A percentile compares a stretch with the other conserved stretches of the same genome.
Conservation (phyloP, 768 basidiomycete genomes). For the Mycena rebaudengoi region DNA sequence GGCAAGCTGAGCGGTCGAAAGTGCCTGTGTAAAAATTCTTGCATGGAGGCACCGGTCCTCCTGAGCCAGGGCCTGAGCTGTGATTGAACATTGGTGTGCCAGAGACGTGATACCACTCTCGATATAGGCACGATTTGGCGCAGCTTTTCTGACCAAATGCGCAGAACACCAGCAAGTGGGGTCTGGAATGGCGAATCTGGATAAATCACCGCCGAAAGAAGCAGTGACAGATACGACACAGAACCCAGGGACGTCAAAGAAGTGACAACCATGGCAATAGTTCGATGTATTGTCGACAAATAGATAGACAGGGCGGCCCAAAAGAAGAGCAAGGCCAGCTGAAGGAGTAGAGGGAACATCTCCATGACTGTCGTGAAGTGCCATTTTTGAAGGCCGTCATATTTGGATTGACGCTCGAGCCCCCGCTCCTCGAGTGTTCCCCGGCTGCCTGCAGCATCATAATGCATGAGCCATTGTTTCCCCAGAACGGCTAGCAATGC, state of each 20-base stretch:
- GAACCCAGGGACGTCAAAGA: background rate
- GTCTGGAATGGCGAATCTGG: slow-evolving; percentile 8
- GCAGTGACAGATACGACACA: background rate
- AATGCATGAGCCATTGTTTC: slow-evolving; percentile 3
- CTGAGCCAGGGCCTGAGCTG: too few species aligned
- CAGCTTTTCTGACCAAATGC: background rate
- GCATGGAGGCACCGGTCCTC: too few species aligned
- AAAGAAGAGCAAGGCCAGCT: background rate
- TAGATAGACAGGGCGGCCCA: background rate
- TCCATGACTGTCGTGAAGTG: background rate
- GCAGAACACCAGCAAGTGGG: background rate
- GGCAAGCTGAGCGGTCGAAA: too few species aligned
- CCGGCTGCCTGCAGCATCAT: background rate
- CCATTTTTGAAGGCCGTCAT: background rate
- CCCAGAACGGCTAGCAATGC: background rate
- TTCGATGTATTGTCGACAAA: background rate
- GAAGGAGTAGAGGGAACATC: background rate
- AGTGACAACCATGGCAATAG: background rate
- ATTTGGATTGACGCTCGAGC: background rate
- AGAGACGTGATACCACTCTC: too few species aligned
- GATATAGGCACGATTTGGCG: background rate
- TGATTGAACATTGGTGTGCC: too few species aligned
- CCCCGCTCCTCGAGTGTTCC: slow-evolving; percentile 3
- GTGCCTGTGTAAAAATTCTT: too few species aligned
- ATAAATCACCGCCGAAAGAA: background rate